Percentiles rank a stretch among this genome's conserved stretches.
Conservation (phyloP, 2,329 filamentous ascomycete species). For the Colletotrichum sp. region DNA sequence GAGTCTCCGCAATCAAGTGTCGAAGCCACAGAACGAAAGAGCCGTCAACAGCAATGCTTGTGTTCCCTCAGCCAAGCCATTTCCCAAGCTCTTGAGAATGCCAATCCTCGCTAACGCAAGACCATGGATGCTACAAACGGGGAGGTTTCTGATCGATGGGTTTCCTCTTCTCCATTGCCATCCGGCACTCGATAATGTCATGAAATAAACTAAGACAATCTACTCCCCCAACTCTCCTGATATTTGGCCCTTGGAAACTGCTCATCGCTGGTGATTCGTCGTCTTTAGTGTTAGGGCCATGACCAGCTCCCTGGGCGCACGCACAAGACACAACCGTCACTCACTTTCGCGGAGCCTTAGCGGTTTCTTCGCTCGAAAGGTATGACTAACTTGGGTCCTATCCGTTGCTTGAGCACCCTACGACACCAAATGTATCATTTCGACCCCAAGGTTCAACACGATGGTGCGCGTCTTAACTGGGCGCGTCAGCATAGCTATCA, state of each 20-base stretch:
- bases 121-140: neutral
- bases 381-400: neutral
- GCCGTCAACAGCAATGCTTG: neutral
- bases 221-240: neutral
- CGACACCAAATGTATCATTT: neutral
- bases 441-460: neutral
- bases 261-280: neutral
- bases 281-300: neutral
- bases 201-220: neutral
- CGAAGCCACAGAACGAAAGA: neutral
- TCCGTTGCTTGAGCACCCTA: neutral
- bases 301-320: neutral
- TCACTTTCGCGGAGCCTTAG: neutral
- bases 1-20: neutral
- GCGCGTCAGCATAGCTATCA: too few relatives aligned
- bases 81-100: neutral
- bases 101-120: neutral
- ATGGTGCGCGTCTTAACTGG: too few relatives aligned
- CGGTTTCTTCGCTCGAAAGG: neutral
- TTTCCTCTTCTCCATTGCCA: neutral
- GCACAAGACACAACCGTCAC: neutral
- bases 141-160: neutral
- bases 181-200: neutral
- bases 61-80: neutral
- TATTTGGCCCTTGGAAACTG: neutral